Evolutionary conservation across 768 basidiomycete species (phyloP).

Genomic region (Crepidotus variabilis): DNA sequence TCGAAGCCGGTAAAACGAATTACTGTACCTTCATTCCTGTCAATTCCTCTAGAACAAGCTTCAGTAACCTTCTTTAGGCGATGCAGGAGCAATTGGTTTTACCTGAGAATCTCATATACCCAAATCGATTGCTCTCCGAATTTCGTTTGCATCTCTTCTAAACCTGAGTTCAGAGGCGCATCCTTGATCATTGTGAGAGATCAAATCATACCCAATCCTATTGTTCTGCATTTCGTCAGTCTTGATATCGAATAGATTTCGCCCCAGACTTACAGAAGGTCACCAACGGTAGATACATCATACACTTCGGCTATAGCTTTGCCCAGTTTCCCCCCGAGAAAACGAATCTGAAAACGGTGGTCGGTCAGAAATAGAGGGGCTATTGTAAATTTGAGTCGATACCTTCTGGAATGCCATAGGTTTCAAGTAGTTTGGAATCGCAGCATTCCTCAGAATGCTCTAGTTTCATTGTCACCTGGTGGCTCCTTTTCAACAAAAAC

Average conservation of each 20-base stretch:
- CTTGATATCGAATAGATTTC: background rate
- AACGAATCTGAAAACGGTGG: slow-evolving; percentile 64
- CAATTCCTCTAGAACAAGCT: slow-evolving; percentile 62
- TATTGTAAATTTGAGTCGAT: slow-evolving; percentile 1
- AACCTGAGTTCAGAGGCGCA: slow-evolving; percentile 6
- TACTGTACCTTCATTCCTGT: slow-evolving; percentile 74
- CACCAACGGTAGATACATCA: slow-evolving; percentile 84
- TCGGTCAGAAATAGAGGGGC: background rate
- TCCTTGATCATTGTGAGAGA: background rate
- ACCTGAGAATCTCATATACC: slow-evolving; percentile 92
- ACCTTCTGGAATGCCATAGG: slow-evolving; percentile 91
- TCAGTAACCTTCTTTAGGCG: slow-evolving; percentile 1
- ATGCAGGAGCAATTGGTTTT: slow-evolving; percentile 15
- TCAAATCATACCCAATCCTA: slow-evolving; percentile 50
- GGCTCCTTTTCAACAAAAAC: no score
- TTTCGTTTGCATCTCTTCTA: slow-evolving; percentile 76
- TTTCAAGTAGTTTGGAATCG: slow-evolving; percentile 79
- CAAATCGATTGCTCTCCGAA: slow-evolving; percentile 84
- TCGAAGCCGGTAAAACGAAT: background rate
- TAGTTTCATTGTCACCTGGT: slow-evolving; percentile 21
- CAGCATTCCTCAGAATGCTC: slow-evolving; percentile 80
- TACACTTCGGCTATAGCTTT: slow-evolving; percentile 83
- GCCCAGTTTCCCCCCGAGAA: slow-evolving; percentile 93
- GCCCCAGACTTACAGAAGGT: slow-evolving; percentile 66
- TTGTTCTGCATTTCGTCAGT: slow-evolving; percentile 33